phyloP scores from a whole-genome alignment of 2,329 filamentous ascomycete genomes.

The Trichoderma sp. region DNA sequence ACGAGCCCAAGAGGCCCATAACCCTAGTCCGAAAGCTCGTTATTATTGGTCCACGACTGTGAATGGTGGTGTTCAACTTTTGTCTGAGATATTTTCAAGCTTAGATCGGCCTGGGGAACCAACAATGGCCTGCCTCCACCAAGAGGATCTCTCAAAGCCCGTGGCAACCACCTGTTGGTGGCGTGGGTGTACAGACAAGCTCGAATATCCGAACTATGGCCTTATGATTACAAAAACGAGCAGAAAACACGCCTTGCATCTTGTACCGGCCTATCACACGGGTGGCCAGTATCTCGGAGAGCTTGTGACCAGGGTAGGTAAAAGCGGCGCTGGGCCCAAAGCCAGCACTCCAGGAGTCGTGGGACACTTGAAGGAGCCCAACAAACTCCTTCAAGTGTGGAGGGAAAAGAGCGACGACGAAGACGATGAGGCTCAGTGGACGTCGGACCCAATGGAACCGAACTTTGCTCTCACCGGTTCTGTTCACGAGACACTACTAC shows the following conservation, averaged over 20 bases:
- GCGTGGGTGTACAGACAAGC: background rate
- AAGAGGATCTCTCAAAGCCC: background rate
- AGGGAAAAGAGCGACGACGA: background rate
- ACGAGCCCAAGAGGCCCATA: conserved; percentile 4
- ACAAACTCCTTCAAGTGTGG: background rate
- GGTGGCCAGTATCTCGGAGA: background rate
- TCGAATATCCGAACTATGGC: background rate
- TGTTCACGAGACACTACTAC: conserved; percentile 21
- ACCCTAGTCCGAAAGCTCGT: background rate
- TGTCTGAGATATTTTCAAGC: background rate
- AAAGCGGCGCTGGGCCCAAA: background rate
- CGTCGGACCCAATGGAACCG: background rate
- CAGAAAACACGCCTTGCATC: background rate
- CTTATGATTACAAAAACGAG: background rate
- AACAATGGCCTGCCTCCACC: background rate
- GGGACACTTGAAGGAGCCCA: conserved; percentile 2
- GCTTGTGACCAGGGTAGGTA: background rate
- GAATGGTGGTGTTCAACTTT: background rate
- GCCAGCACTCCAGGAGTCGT: background rate
- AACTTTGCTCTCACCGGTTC: conserved; percentile 1
- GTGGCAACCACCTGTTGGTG: background rate
- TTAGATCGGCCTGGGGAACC: background rate
- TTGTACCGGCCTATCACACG: background rate
- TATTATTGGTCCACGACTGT: conserved; percentile 9
- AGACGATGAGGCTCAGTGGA: background rate